A percentile compares a stretch with the other conserved stretches of the same genome.
Conservation (phyloP, 805 yeast genomes). For the Spencermartinsiella europaea region DNA sequence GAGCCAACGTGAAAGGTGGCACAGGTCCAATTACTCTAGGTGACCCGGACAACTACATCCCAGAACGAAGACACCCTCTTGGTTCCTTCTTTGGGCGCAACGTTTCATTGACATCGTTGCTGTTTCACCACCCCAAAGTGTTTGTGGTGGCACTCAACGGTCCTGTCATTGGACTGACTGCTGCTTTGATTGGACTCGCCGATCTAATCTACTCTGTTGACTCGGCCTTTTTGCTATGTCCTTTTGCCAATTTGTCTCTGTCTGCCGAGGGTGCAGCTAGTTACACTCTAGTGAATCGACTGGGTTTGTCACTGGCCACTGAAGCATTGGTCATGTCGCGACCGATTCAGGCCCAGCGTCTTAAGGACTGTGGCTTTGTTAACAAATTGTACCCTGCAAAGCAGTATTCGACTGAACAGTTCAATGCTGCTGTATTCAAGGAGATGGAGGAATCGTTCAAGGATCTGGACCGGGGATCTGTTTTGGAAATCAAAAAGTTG, state of each 20-base stretch:
- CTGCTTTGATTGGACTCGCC: slow-evolving; percentile 68
- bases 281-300: slow-evolving; percentile 58
- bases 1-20: slow-evolving; percentile 53
- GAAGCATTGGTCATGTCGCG: slow-evolving; percentile 68
- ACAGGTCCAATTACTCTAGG: slow-evolving; percentile 11
- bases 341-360: slow-evolving; percentile 56
- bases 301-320: slow-evolving; percentile 67
- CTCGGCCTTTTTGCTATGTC: slow-evolving; percentile 57
- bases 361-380: slow-evolving; percentile 54
- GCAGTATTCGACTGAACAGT: slow-evolving; percentile 41
- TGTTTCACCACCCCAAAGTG: slow-evolving; percentile 66
- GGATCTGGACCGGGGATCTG: slow-evolving; percentile 42
- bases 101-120: slow-evolving; percentile 58
- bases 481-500: slow-evolving; percentile 43
- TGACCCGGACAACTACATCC: slow-evolving; percentile 13
- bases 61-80: slow-evolving; percentile 40
- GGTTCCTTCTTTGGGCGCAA: slow-evolving; percentile 64
- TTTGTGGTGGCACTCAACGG: slow-evolving; percentile 76
- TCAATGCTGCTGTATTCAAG: slow-evolving; percentile 40
- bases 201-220: slow-evolving; percentile 68
- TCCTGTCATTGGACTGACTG: slow-evolving; percentile 75
- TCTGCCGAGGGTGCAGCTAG: slow-evolving; percentile 79
- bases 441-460: slow-evolving; percentile 38
- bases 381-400: slow-evolving; percentile 45
- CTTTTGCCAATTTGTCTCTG: slow-evolving; percentile 77